phyloP scores from a whole-genome alignment of 768 basidiomycete species.

The Kwoniella shandongensis region DNA sequence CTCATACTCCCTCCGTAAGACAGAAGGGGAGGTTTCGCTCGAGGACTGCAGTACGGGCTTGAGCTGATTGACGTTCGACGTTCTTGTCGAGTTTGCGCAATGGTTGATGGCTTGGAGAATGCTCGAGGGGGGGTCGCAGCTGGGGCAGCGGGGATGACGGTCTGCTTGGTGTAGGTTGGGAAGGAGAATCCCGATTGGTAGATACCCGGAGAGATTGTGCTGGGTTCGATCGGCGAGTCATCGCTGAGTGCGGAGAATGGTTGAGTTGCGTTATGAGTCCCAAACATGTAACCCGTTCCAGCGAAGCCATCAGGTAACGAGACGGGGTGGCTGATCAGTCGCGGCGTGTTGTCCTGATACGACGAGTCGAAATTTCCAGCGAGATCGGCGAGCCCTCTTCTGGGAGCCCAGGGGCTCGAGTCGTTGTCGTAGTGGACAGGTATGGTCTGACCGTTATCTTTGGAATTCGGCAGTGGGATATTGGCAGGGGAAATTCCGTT shows the following conservation, averaged over 20 bases:
- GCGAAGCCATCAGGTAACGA: conserved; percentile 14
- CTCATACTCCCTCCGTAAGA: neutral
- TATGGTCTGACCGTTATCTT: no score
- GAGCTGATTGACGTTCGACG: conserved; percentile 7
- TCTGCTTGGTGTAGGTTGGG: neutral
- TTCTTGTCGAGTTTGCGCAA: conserved; percentile 7
- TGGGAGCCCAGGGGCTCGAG: conserved; percentile 5
- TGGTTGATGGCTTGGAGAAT: neutral
- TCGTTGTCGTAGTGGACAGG: no score
- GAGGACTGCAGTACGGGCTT: conserved; percentile 23
- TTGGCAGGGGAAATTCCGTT: neutral
- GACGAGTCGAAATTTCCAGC: no score
- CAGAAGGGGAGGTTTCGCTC: neutral
- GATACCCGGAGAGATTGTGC: conserved; percentile 35
- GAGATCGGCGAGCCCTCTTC: neutral
- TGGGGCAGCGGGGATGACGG: neutral
- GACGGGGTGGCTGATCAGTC: neutral
- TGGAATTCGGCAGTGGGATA: neutral
- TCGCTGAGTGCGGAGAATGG: neutral
- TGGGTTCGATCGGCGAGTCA: conserved; percentile 9
- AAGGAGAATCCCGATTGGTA: conserved; percentile 34
- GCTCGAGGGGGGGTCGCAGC: neutral
- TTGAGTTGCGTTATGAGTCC: conserved; percentile 2
- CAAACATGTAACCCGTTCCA: neutral
- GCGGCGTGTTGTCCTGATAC: neutral